A percentile compares a stretch with the other conserved stretches of the same genome.
These are phyloP conservation scores for Fusarium palustre DNA, from an alignment of 2,329 filamentous ascomycete species.

Conservation along the genomic window DNA sequence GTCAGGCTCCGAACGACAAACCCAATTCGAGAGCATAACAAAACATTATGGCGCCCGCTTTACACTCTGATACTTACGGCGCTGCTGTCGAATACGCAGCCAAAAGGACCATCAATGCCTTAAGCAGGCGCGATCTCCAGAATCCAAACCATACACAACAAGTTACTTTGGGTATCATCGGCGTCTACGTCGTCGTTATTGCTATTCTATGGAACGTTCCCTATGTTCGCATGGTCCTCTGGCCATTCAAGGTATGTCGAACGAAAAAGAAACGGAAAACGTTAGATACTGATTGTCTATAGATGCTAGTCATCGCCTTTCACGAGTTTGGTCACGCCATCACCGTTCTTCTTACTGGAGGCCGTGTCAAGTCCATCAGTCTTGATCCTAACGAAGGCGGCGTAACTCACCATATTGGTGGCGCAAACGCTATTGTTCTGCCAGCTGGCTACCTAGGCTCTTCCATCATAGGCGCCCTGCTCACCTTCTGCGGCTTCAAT, in stretches of 20 bases:
- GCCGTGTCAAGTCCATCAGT: constrained; percentile 78
- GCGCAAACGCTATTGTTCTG: constrained; percentile 75
- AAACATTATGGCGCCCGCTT: constrained; percentile 38
- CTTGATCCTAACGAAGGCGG: constrained; percentile 83
- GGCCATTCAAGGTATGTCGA: constrained; percentile 78
- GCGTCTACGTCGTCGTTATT: constrained; percentile 77
- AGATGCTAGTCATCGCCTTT: constrained; percentile 88
- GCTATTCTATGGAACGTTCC: constrained; percentile 84
- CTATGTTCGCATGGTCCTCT: constrained; percentile 78
- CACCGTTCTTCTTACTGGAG: constrained; percentile 77
- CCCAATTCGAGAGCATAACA: background rate
- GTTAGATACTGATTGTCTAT: constrained; percentile 11
- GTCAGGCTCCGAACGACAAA: background rate
- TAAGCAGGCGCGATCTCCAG: constrained; percentile 65
- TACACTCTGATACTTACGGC: constrained; percentile 33
- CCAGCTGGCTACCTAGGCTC: constrained; percentile 84
- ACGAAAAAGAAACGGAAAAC: background rate
- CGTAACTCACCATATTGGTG: constrained; percentile 81
- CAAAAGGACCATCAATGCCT: constrained; percentile 31
- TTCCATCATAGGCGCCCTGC: constrained; percentile 78
- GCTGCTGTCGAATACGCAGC: constrained; percentile 20
- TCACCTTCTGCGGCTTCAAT: constrained; percentile 84
- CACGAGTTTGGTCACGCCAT: constrained; percentile 84
- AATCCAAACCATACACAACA: constrained; percentile 75
- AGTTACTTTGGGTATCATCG: constrained; percentile 78